Evolutionary conservation across 2,329 filamentous ascomycete genomes (phyloP), one percentile per base, ranked within the genome.

Genomic region (Fusarium solani-melongenae): DNA sequence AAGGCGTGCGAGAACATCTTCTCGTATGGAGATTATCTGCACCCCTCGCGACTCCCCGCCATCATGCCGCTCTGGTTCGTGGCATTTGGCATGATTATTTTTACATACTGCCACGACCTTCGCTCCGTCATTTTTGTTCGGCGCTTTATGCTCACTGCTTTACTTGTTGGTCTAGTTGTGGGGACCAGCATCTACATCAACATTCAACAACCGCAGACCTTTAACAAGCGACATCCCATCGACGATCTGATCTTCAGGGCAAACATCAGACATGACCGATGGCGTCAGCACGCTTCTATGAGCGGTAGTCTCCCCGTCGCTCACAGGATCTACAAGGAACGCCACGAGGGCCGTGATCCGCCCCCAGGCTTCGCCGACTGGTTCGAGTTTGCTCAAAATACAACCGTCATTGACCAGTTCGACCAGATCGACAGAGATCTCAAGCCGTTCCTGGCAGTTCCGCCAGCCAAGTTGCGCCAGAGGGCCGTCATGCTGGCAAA

Each of bases 351-450:
- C 15, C 89, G 94, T 68, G 85, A 90, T 31, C 94, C 95, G 17
- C 95, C 95, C 12, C 93, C 92, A 1, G 89, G 93, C 67, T 98
- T 97, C 76, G 93, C 95, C 76, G 91, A 91, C 73, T 98, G 95
- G 95, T 97, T 92, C 79, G 87, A 92, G 22, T 94, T 93, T 77
- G 94, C 94, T 6, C 89, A 88, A 70, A 85, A 88, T n/a, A 92
- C 95, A 0, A 85, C 90, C 61, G 85, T 97, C 60, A 90, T 96
- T 63, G 95, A 98, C 77, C 91, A 93, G 71, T 98, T 94, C 75
- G 91, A 93, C 74, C 93, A 92, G 56, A 94, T 97, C 63, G 91
- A 93, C 74, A 87, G 91, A 63, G 91, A 94, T 70, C 82, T 97
- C 4, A 84, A 91, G 3, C 94, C 94, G 0, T 97, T 97, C 78